These are phyloP conservation scores for Brasenia schreberi DNA, from an alignment of 164 flowering plant genomes.

Conservation along the genomic window DNA sequence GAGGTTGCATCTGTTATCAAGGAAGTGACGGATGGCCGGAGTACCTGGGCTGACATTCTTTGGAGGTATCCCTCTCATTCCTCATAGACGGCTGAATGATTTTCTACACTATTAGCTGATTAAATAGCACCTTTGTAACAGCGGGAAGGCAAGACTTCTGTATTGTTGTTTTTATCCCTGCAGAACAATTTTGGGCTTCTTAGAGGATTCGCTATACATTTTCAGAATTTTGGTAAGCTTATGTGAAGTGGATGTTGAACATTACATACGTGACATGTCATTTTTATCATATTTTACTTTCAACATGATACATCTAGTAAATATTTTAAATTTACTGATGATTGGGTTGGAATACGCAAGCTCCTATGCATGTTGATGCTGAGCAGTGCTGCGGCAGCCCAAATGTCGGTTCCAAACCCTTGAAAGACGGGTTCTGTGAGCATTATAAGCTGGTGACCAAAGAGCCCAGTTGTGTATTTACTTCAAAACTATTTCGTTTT, in stretches of 20 bases:
- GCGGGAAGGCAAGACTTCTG: not conserved
- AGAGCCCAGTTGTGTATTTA: too few relatives aligned
- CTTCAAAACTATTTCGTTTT: too few relatives aligned
- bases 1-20: slow-evolving; percentile 79
- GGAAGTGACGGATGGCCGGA: slow-evolving; percentile 69
- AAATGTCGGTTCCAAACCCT: too few relatives aligned
- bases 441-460: too few relatives aligned
- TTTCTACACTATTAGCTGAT: not conserved
- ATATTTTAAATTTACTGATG: too few relatives aligned
- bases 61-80: slow-evolving; percentile 53
- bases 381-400: too few relatives aligned
- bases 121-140: not conserved
- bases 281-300: not conserved
- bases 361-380: too few relatives aligned
- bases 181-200: not conserved
- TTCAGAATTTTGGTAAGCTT: not conserved
- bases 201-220: not conserved
- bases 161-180: not conserved
- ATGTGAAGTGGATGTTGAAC: not conserved
- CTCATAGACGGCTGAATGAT: not conserved
- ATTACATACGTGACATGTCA: not conserved
- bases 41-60: slow-evolving; percentile 63
- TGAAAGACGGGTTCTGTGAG: too few relatives aligned
- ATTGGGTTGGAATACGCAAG: too few relatives aligned
- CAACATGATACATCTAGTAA: not conserved